These are phyloP conservation scores for Vitis vinifera DNA, from an alignment of 164 flowering plant genomes.

Conservation along the genomic window ASM3070453v1 NC_081822.1:11589001-11589500, in stretches of 20 bases:
- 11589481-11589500: conserved; percentile 65
- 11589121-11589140: conserved; percentile 96
- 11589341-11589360: conserved; percentile 95
- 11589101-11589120: conserved; percentile 92
- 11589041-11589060: conserved; percentile 83
- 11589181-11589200: conserved; percentile 98
- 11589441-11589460: conserved; percentile 43
- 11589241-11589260: conserved; percentile 90
- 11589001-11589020: conserved; percentile 85
- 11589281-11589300: conserved; percentile 77
- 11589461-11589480: conserved; percentile 77
- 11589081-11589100: conserved; percentile 92
- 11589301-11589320: conserved; percentile 88
- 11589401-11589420: conserved; percentile 58
- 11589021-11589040: conserved; percentile 79
- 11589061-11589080: conserved; percentile 61
- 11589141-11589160: conserved; percentile 99
- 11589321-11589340: conserved; percentile 83
- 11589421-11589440: conserved; percentile 21
- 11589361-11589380: conserved; percentile 87
- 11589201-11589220: conserved; percentile 97
- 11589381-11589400: conserved; percentile 69
- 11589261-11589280: conserved; percentile 92
- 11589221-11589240: conserved; percentile 88
- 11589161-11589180: conserved; percentile 72